Base-by-base conservation (phyloP, 768 basidiomycete species). In the Candolleomyces efflorescens region DNA sequence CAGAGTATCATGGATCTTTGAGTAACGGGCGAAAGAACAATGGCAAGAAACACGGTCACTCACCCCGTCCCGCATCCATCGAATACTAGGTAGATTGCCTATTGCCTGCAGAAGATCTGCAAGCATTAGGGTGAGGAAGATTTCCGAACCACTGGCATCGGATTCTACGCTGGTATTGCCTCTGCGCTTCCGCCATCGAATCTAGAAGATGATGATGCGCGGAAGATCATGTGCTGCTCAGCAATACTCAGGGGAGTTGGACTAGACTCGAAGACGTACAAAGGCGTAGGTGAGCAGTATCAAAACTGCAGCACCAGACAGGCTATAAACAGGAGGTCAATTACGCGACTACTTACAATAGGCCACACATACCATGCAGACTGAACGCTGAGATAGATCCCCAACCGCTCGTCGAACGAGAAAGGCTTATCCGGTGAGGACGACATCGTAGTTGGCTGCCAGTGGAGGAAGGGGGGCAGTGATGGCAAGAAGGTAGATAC, bases 111-210 rank as follows among this genome's bases (percentile, higher is more conserved):
- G 55, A 5, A 82, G 59, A 56, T 83, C 82, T 20, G 76, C 76
- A 5, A 80, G 23, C 61, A 84, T 73, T 43, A 83, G 63, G 36
- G 75, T 81, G 10, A 81, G 60, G 56, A 84, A 80, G 46, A 82
- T 75, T 41, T 67, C 68, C 1, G 70, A 73, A 51, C 69, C 71
- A 18, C 60, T 71, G 12, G 70, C 72, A 50, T 74, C 73, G 9
- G 58, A 26, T 17, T 41, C n/a, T 15, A n/a, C 53, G 12, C 47
- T 46, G 51, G 62, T 22, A 46, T 50, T 13, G 54, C 41, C 47
- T 53, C 58, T 24, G 56, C 56, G 58, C 48, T 60, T 60, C n/a
- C 61, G 41, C 63, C 64, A 66, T 61, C 60, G 56, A 51, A 49
- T 24, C 60, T 61, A 53, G 64, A 63, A 37, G 59, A 62, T 63